Evolutionary conservation across 2,329 filamentous ascomycete genomes (phyloP).

Genomic region (Dryadomyces sulphureus): DNA sequence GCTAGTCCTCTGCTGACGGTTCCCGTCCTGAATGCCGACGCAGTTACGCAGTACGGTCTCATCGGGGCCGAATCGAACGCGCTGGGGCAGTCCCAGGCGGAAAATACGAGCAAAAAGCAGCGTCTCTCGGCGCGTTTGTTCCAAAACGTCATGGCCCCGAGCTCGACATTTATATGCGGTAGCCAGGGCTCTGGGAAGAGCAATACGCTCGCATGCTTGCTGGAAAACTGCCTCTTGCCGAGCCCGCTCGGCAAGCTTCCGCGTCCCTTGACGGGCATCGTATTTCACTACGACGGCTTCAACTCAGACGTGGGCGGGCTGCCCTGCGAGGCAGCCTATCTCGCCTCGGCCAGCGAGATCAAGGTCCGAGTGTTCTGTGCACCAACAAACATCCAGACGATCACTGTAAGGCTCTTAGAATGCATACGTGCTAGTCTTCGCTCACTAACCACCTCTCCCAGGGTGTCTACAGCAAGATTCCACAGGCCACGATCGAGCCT

Average conservation of each 20-base stretch:
- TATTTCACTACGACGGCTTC: conserved; percentile 51
- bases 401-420: conserved; percentile 16
- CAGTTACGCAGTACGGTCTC: background rate
- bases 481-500: conserved; percentile 30
- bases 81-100: background rate
- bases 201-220: conserved; percentile 39
- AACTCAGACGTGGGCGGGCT: conserved; percentile 29
- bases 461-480: conserved; percentile 15
- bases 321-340: conserved; percentile 45
- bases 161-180: conserved; percentile 48
- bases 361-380: conserved; percentile 38
- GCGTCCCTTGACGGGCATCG: conserved; percentile 40
- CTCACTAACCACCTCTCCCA: conserved; percentile 13
- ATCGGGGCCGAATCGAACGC: background rate
- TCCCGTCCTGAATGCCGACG: background rate
- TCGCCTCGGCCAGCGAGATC: conserved; percentile 28
- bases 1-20: conserved; percentile 1
- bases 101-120: conserved; percentile 3
- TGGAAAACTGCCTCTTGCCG: conserved; percentile 41
- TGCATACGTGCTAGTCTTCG: background rate
- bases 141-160: conserved; percentile 33
- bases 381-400: conserved; percentile 31
- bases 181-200: conserved; percentile 51
- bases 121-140: conserved; percentile 18
- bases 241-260: conserved; percentile 29